Conservation (phyloP, 805 yeast genomes). For the Ogataea pilisensis region DNA sequence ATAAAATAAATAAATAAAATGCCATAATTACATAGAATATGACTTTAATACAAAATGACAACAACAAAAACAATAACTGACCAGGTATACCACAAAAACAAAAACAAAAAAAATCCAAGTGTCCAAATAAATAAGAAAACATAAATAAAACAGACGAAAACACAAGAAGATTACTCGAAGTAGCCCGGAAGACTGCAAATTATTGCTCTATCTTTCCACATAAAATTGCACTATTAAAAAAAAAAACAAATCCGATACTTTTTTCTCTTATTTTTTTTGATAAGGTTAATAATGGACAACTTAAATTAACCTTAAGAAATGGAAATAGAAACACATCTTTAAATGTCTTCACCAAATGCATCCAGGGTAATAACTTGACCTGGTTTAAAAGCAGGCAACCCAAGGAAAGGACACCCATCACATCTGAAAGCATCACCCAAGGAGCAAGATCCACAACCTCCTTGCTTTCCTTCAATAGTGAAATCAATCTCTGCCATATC, state of each 20-base stretch:
- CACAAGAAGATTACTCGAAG: neutral
- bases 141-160: neutral
- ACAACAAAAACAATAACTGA: neutral
- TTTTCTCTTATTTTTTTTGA: neutral
- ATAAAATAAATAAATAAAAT: neutral
- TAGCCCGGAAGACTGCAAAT: too few species aligned
- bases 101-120: neutral
- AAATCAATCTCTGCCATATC: slow-evolving; percentile 91
- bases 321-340: slow-evolving; percentile 5
- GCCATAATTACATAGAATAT: neutral
- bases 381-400: slow-evolving; percentile 97
- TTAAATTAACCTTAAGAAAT: too few species aligned
- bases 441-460: slow-evolving; percentile 97
- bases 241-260: too few species aligned
- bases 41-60: neutral
- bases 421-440: slow-evolving; percentile 98
- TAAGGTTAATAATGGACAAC: too few species aligned
- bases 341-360: slow-evolving; percentile 74
- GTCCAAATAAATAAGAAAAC: neutral
- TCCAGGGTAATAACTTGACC: slow-evolving; percentile 84
- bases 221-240: too few species aligned
- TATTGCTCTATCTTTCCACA: too few species aligned
- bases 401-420: slow-evolving; percentile 96
- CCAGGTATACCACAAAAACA: neutral
- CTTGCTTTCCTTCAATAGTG: slow-evolving; percentile 94